Evolutionary conservation across 2,329 filamentous ascomycete species (phyloP), one percentile per base, ranked within the genome.

Genomic region (Triangularia setosa): DNA sequence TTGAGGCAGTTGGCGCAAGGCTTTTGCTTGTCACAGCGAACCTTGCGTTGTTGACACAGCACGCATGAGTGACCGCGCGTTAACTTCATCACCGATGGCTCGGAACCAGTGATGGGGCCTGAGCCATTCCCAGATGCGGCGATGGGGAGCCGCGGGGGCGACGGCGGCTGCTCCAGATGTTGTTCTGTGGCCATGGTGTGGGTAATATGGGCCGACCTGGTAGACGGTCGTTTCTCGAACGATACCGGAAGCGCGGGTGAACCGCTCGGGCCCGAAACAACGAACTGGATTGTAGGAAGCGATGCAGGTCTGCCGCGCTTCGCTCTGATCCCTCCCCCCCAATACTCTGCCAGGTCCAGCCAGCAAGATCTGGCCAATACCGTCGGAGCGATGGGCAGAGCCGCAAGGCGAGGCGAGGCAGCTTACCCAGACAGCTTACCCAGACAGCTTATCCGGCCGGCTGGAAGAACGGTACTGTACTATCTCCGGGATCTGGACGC

Each of bases 1-100:
- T 84, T 88, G 73, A 86, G 79, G 72, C 90, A 92, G 75, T 89
- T 89, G 70, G 83, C 80, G 72, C 90, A 92, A 16, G 90, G 90
- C 75, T 87, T 87, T 69, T 83, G 85, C 75, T 89, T 89, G 75
- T 92, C 87, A 75, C 90, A 92, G 65, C 87, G 87, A 52, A 92
- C 84, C 74, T 92, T 92, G 66, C 89, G 86, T 73, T 90, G 89
- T 73, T 93, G 90, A 72, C 91, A 94, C 21, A 88, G 81, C 14
- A 91, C 82, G 71, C 91, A 94, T 65, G 84, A 86, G 66, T 85
- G 84, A 64, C 84, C 84, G 58, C 84, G 80, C 44, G 84, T 86
- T 69, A 87, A 75, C 74, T 87, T 87, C 69, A 83, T 74, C 62
- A 78, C 75, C 44, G 79, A 78, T 61, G 78, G 72, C 65, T 84